Percentiles rank a stretch among this genome's conserved stretches.
Evolutionary conservation across 169 alveolate genomes (phyloP).

Genomic region (Babesia gibsoni): DNA sequence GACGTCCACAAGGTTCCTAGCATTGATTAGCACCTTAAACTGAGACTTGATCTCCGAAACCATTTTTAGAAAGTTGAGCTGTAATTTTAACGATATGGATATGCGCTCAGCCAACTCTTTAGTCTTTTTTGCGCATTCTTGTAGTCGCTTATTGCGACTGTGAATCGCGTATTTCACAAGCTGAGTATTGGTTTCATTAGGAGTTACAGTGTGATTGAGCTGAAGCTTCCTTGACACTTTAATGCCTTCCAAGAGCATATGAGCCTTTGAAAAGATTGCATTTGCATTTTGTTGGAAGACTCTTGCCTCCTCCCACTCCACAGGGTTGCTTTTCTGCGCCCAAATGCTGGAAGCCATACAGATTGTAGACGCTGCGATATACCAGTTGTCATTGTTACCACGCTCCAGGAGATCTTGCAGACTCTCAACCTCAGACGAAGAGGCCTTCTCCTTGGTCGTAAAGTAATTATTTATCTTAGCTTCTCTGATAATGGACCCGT

Average conservation of each 20-base stretch:
- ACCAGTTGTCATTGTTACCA: slow-evolving; percentile 54
- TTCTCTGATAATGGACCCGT: slow-evolving; percentile 59
- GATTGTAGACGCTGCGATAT: slow-evolving; percentile 46
- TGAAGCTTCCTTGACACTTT: slow-evolving; percentile 17
- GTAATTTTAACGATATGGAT: slow-evolving; percentile 19
- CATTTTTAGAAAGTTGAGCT: slow-evolving; percentile 34
- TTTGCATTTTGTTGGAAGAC: slow-evolving; percentile 37
- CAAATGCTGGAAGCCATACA: slow-evolving; percentile 64
- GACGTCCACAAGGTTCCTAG: slow-evolving; percentile 56
- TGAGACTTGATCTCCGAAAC: slow-evolving; percentile 39
- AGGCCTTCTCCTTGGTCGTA: neutral
- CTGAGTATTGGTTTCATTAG: slow-evolving; percentile 17
- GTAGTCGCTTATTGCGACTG: slow-evolving; percentile 41
- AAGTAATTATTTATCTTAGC: slow-evolving; percentile 26
- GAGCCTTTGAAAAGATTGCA: slow-evolving; percentile 23
- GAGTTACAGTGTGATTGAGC: slow-evolving; percentile 44
- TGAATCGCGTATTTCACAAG: slow-evolving; percentile 46
- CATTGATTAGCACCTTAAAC: slow-evolving; percentile 51
- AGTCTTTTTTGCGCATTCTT: slow-evolving; percentile 34
- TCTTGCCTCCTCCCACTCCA: slow-evolving; percentile 62
- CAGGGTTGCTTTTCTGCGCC: slow-evolving; percentile 43
- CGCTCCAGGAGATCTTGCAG: slow-evolving; percentile 14
- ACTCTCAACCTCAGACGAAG: neutral
- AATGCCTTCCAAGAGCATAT: slow-evolving; percentile 30
- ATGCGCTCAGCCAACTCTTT: slow-evolving; percentile 2